Conservation (phyloP, 2,329 filamentous ascomycete genomes). For the Arthrobotrys sphaeroides region DNA sequence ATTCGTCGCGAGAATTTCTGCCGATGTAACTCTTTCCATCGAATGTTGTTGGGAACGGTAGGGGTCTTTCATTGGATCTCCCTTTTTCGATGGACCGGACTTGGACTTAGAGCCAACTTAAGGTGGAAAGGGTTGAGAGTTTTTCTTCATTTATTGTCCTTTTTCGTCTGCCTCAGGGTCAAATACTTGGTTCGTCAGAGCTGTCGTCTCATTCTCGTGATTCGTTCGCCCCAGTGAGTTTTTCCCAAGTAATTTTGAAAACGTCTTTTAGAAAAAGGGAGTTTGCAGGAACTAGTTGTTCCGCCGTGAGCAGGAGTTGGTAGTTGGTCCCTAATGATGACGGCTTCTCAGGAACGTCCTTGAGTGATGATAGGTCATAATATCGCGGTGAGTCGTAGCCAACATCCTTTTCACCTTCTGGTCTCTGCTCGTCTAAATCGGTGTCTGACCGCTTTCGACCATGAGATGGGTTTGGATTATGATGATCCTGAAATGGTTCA, state of each 20-base stretch:
- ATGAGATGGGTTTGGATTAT: not conserved
- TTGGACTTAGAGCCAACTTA: too few species aligned
- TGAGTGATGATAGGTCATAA: not conserved
- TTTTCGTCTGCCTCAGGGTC: too few species aligned
- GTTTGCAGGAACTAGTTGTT: slow-evolving; percentile 53
- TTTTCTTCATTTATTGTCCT: too few species aligned
- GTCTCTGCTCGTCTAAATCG: not conserved
- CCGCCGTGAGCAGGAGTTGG: not conserved
- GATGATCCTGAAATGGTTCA: not conserved
- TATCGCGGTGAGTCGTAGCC: not conserved
- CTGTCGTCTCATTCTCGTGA: too few species aligned
- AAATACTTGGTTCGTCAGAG: too few species aligned
- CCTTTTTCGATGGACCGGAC: too few species aligned
- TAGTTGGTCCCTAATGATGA: not conserved
- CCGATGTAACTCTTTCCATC: slow-evolving; percentile 63
- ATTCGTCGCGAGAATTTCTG: slow-evolving; percentile 59
- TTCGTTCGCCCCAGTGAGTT: slow-evolving; percentile 60
- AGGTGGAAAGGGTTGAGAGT: too few species aligned
- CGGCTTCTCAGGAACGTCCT: not conserved
- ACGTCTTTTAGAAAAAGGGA: slow-evolving; percentile 62
- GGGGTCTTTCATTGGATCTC: too few species aligned
- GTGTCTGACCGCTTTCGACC: not conserved
- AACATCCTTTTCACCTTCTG: not conserved
- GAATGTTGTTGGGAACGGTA: too few species aligned
- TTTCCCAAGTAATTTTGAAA: slow-evolving; percentile 60